Percentiles rank a stretch among this genome's conserved stretches.
phyloP scores from a whole-genome alignment of 1,284 basidiomycete species.

The Serendipita sp. region DNA sequence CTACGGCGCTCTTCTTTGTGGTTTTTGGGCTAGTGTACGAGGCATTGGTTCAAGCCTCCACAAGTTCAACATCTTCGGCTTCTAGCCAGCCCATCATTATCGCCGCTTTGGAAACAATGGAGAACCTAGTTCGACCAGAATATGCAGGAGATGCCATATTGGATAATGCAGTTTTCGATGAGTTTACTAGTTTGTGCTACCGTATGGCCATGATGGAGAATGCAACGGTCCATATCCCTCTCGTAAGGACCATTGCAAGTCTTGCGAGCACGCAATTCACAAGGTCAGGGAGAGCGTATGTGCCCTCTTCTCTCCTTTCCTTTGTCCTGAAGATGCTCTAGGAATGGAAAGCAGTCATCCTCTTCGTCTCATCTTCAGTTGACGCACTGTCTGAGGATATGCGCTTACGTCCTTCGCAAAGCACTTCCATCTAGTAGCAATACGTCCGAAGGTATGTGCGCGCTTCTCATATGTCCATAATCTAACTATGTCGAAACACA shows the following conservation, averaged over 20 bases:
- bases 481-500: slow-evolving; percentile 16
- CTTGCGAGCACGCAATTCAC: slow-evolving; percentile 32
- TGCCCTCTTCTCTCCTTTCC: background rate
- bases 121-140: slow-evolving; percentile 61
- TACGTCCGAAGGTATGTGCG: background rate
- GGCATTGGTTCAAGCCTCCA: slow-evolving; percentile 31
- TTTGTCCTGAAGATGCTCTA: background rate
- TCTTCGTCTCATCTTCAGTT: slow-evolving; percentile 28
- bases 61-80: slow-evolving; percentile 43
- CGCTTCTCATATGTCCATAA: background rate
- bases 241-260: slow-evolving; percentile 58
- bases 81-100: slow-evolving; percentile 36
- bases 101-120: slow-evolving; percentile 52
- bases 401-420: slow-evolving; percentile 65
- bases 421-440: slow-evolving; percentile 42
- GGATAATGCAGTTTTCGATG: slow-evolving; percentile 74
- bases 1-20: slow-evolving; percentile 73
- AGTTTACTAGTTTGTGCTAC: slow-evolving; percentile 79
- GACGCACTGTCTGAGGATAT: slow-evolving; percentile 69
- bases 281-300: slow-evolving; percentile 29
- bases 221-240: slow-evolving; percentile 54
- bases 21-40: slow-evolving; percentile 91
- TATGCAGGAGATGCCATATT: slow-evolving; percentile 72
- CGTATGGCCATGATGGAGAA: slow-evolving; percentile 81
- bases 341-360: slow-evolving; percentile 27